These are phyloP conservation scores for Myxozyma melibiosi DNA, from an alignment of 805 yeast species.

Conservation along the genomic window DNA sequence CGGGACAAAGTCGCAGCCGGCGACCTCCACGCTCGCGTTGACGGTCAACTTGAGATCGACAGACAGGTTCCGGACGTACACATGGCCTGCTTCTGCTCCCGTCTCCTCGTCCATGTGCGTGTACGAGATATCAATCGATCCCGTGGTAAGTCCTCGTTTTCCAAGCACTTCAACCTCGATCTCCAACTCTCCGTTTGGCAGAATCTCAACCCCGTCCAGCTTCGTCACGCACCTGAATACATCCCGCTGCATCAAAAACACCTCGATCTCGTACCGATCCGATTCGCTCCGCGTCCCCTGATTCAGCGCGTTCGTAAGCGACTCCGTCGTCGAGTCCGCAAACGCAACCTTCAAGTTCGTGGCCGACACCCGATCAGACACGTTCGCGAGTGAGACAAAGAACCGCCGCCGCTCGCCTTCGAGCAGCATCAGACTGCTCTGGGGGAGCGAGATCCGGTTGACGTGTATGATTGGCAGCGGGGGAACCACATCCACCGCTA, in stretches of 20 bases:
- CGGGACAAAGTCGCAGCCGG: conserved; percentile 71
- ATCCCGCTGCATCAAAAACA: conserved; percentile 58
- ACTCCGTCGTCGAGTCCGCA: conserved; percentile 72
- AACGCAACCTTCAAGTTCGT: conserved; percentile 62
- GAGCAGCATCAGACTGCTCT: conserved; percentile 71
- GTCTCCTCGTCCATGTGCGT: conserved; percentile 43
- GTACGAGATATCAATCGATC: conserved; percentile 67
- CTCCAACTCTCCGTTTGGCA: conserved; percentile 47
- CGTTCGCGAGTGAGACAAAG: conserved; percentile 57
- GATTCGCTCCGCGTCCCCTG: conserved; percentile 50
- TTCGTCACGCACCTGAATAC: conserved; percentile 54
- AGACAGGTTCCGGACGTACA: conserved; percentile 58
- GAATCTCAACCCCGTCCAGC: conserved; percentile 34
- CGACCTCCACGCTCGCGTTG: conserved; percentile 70
- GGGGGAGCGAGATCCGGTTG: conserved; percentile 40
- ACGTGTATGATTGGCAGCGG: conserved; percentile 60
- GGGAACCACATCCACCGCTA: conserved; percentile 45
- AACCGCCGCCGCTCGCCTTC: conserved; percentile 71
- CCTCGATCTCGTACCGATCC: conserved; percentile 76
- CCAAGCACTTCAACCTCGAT: conserved; percentile 66
- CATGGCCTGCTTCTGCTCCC: conserved; percentile 33
- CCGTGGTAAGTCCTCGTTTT: conserved; percentile 70
- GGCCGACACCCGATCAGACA: conserved; percentile 54
- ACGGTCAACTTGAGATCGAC: conserved; percentile 74
- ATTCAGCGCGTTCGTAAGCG: conserved; percentile 56